phyloP scores from a whole-genome alignment of 2,329 filamentous ascomycete genomes.

The Talaromyces sp. region DNA sequence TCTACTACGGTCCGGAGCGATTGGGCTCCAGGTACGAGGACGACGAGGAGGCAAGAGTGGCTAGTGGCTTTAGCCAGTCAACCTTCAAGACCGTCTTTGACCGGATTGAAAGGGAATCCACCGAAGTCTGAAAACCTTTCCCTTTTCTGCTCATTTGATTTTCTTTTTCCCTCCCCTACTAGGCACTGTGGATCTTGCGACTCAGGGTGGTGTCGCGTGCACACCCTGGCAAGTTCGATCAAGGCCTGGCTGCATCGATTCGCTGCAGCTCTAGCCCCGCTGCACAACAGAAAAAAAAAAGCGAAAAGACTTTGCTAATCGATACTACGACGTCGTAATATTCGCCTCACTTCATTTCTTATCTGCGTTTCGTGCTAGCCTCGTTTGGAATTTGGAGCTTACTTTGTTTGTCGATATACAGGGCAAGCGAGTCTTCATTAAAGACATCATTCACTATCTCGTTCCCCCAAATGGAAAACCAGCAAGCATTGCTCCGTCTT shows the following conservation, averaged over 20 bases:
- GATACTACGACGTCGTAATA: background rate
- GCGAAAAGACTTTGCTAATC: background rate
- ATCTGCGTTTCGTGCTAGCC: background rate
- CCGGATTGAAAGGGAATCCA: slow-evolving; percentile 63
- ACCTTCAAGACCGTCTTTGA: slow-evolving; percentile 63
- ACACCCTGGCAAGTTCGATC: slow-evolving; percentile 15
- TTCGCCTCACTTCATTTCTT: background rate
- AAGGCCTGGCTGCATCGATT: background rate
- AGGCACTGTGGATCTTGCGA: background rate
- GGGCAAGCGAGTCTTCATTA: slow-evolving; percentile 94
- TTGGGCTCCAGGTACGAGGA: slow-evolving; percentile 72
- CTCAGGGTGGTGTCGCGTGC: slow-evolving; percentile 7
- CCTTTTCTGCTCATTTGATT: background rate
- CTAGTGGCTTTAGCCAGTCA: slow-evolving; percentile 39
- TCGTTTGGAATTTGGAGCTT: background rate
- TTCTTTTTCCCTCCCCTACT: slow-evolving; percentile 1
- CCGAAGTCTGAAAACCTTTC: slow-evolving; percentile 57
- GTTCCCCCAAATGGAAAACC: slow-evolving; percentile 66
- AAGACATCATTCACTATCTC: slow-evolving; percentile 93
- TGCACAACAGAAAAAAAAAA: background rate
- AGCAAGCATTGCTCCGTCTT: slow-evolving; percentile 70
- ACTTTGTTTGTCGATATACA: slow-evolving; percentile 33
- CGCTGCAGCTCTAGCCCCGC: slow-evolving; percentile 2
- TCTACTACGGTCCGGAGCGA: slow-evolving; percentile 90
- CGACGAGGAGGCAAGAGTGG: slow-evolving; percentile 49